Evolutionary conservation across 805 yeast genomes (phyloP).

Genomic region (Wickerhamiella kurtzmanii): DNA sequence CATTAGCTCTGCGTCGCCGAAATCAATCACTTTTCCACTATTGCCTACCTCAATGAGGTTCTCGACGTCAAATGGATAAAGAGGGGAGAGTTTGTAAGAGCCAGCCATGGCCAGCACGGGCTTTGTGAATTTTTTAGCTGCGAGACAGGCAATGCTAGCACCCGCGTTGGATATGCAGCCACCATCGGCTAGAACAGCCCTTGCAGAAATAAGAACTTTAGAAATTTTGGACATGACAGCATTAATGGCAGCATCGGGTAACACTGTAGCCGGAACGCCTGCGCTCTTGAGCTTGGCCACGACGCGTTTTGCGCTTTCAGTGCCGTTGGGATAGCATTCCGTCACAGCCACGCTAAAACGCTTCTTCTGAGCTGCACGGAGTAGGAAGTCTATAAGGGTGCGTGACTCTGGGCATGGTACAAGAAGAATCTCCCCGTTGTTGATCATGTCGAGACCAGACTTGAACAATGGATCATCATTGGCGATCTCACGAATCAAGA

Average conservation of each 20-base stretch:
- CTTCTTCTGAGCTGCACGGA: constrained; percentile 79
- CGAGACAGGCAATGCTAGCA: constrained; percentile 82
- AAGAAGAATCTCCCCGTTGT: constrained; percentile 55
- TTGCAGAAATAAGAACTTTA: constrained; percentile 85
- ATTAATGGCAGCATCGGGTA: constrained; percentile 84
- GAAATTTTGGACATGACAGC: constrained; percentile 97
- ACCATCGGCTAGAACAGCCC: constrained; percentile 90
- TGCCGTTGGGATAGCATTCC: constrained; percentile 83
- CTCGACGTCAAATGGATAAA: constrained; percentile 80
- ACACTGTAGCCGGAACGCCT: constrained; percentile 76
- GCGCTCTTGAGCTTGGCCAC: constrained; percentile 70
- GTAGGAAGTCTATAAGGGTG: constrained; percentile 74
- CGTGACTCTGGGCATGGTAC: constrained; percentile 93
- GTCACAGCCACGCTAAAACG: constrained; percentile 79
- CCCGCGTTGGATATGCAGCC: constrained; percentile 86
- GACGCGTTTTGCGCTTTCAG: constrained; percentile 61
- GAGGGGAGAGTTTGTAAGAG: constrained; percentile 78
- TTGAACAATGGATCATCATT: constrained; percentile 84
- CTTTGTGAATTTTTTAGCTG: constrained; percentile 90
- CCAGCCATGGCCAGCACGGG: constrained; percentile 96
- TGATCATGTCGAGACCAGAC: constrained; percentile 86
- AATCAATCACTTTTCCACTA: constrained; percentile 74
- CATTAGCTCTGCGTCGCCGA: constrained; percentile 53
- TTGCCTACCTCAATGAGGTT: constrained; percentile 82
- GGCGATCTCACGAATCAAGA: constrained; percentile 78